Evolutionary conservation across 768 basidiomycete genomes (phyloP).

Genomic region (Mycena sanguinolenta): DNA sequence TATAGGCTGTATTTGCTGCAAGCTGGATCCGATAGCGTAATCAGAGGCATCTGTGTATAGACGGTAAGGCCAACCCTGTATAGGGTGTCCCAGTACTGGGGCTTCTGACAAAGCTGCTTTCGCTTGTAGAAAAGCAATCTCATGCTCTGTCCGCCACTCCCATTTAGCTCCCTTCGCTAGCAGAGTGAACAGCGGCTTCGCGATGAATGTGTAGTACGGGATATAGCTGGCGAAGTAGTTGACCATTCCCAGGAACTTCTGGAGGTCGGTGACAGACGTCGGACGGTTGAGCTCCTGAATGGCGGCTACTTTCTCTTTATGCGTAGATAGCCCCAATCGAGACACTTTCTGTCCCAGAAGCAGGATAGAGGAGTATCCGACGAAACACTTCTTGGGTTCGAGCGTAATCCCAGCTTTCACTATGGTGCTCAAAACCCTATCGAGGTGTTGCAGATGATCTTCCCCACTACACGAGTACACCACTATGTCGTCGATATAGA

Average conservation of each 20-base stretch:
- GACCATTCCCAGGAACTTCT: neutral
- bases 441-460: neutral
- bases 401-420: neutral
- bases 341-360: neutral
- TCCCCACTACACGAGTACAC: neutral
- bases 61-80: neutral
- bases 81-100: neutral
- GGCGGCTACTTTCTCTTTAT: neutral
- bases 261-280: neutral
- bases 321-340: neutral
- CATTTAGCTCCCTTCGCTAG: too few relatives aligned
- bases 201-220: too few relatives aligned
- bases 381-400: neutral
- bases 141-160: too few relatives aligned
- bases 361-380: neutral
- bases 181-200: too few relatives aligned
- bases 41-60: neutral
- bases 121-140: neutral
- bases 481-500: constrained; percentile 56
- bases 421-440: neutral
- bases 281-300: neutral
- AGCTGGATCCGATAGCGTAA: neutral
- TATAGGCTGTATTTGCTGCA: neutral
- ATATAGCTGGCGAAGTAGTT: too few relatives aligned
- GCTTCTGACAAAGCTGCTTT: neutral